Conservation (phyloP, 148 eudicot genomes). For the Selenicereus undatus region DNA sequence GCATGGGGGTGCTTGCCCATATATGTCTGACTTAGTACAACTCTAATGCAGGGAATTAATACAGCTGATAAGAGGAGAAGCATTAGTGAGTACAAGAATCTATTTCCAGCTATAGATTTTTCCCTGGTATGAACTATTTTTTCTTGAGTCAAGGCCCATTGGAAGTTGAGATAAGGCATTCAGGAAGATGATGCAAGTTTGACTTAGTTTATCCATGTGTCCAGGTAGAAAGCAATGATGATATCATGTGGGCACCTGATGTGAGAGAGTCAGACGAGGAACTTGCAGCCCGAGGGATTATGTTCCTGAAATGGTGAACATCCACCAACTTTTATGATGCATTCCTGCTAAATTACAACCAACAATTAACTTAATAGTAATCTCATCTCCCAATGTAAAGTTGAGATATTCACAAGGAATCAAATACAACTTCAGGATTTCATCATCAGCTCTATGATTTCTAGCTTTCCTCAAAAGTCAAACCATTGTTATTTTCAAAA, state of each 20-base stretch:
- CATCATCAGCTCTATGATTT: too few species aligned
- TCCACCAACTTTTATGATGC: not conserved
- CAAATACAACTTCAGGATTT: too few species aligned
- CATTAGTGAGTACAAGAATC: slow-evolving; percentile 50
- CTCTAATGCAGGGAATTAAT: slow-evolving; percentile 61
- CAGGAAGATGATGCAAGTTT: not conserved
- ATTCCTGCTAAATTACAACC: not conserved
- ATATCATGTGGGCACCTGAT: slow-evolving; percentile 52
- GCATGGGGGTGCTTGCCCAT: not conserved
- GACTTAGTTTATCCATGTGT: not conserved
- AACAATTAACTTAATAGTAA: too few species aligned
- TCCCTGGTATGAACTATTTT: slow-evolving; percentile 40
- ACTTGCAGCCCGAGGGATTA: slow-evolving; percentile 58
- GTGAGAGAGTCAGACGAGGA: slow-evolving; percentile 63
- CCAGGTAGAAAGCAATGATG: slow-evolving; percentile 70
- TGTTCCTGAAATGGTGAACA: slow-evolving; percentile 61
- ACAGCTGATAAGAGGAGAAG: slow-evolving; percentile 81
- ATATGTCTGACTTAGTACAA: not conserved
- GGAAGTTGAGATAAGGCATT: not conserved
- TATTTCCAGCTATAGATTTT: slow-evolving; percentile 78
- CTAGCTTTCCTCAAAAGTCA: too few species aligned
- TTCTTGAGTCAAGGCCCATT: too few species aligned
- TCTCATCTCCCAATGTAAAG: too few species aligned
- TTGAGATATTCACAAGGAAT: too few species aligned
- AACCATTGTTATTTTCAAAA: too few species aligned